phyloP scores from a whole-genome alignment of 2,329 filamentous ascomycete genomes.

The Teratosphaeria destructans region DNA sequence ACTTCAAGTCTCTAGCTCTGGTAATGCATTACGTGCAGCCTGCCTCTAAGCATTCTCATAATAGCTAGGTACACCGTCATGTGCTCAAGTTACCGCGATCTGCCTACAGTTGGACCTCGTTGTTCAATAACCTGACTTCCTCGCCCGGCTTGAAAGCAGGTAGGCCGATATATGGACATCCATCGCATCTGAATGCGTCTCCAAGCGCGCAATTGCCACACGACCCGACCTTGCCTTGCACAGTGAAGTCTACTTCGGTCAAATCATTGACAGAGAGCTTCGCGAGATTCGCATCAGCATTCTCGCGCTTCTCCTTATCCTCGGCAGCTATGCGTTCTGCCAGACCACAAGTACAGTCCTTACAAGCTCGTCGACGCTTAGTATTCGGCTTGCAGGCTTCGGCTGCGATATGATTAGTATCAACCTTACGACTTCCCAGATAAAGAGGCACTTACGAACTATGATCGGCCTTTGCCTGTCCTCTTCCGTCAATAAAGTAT shows the following conservation, averaged over 20 bases:
- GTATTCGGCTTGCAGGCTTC: slow-evolving; percentile 80
- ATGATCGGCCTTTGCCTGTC: slow-evolving; percentile 69
- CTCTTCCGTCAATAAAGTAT: slow-evolving; percentile 73
- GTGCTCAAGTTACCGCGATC: neutral
- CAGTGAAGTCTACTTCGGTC: slow-evolving; percentile 87
- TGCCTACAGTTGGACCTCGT: slow-evolving; percentile 65
- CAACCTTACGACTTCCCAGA: neutral
- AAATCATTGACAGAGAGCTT: slow-evolving; percentile 65
- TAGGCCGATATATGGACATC: slow-evolving; percentile 77
- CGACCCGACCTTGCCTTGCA: slow-evolving; percentile 91
- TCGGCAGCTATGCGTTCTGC: slow-evolving; percentile 78
- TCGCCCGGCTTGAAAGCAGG: slow-evolving; percentile 96
- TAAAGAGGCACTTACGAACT: slow-evolving; percentile 48
- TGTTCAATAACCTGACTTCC: slow-evolving; percentile 79
- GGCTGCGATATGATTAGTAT: slow-evolving; percentile 39
- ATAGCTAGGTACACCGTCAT: neutral
- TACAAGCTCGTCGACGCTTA: slow-evolving; percentile 86
- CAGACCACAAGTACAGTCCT: slow-evolving; percentile 94
- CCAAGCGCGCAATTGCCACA: slow-evolving; percentile 91
- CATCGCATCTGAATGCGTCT: slow-evolving; percentile 59
- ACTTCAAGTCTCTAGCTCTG: neutral
- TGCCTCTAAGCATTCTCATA: neutral
- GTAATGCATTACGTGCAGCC: neutral
- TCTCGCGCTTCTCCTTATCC: slow-evolving; percentile 57
- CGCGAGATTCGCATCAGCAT: slow-evolving; percentile 50